Percentiles rank a stretch among this genome's conserved stretches.
Evolutionary conservation across 2,329 filamentous ascomycete genomes (phyloP).

Genomic region (Fusarium torreyae): DNA sequence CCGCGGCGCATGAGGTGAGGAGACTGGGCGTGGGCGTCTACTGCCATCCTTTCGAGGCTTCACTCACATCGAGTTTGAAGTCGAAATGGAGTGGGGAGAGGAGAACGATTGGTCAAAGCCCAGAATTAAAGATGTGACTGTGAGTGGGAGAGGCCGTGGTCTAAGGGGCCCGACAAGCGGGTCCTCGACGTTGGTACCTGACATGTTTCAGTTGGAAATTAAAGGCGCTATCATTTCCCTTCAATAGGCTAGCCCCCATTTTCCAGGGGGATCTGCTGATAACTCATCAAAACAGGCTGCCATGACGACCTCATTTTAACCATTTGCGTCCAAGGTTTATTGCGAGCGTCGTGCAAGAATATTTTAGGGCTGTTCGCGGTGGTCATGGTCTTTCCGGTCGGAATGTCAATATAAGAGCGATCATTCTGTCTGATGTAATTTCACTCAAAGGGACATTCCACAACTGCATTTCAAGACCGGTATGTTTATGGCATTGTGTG

Average conservation of each 20-base stretch:
- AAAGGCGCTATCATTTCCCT: constrained; percentile 5
- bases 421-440: too few species aligned
- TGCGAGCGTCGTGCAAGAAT: background rate
- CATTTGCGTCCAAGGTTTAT: background rate
- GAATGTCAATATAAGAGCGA: too few species aligned
- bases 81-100: constrained; percentile 13
- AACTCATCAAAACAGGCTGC: constrained; percentile 12
- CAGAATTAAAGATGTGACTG: background rate
- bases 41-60: constrained; percentile 21
- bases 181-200: constrained; percentile 10
- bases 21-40: constrained; percentile 23
- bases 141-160: background rate
- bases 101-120: constrained; percentile 39
- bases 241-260: constrained; percentile 21
- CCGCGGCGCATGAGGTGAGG: constrained; percentile 27
- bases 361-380: too few species aligned
- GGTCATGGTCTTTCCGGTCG: too few species aligned
- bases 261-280: constrained; percentile 29
- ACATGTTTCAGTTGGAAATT: constrained; percentile 35
- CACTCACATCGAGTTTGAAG: constrained; percentile 19
- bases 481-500: too few species aligned
- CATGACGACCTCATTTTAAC: background rate
- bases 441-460: too few species aligned
- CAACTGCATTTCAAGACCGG: too few species aligned
- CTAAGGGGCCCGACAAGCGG: background rate